Conservation (phyloP, 2,329 filamentous ascomycete genomes). For the Pleomassaria siparia region DNA sequence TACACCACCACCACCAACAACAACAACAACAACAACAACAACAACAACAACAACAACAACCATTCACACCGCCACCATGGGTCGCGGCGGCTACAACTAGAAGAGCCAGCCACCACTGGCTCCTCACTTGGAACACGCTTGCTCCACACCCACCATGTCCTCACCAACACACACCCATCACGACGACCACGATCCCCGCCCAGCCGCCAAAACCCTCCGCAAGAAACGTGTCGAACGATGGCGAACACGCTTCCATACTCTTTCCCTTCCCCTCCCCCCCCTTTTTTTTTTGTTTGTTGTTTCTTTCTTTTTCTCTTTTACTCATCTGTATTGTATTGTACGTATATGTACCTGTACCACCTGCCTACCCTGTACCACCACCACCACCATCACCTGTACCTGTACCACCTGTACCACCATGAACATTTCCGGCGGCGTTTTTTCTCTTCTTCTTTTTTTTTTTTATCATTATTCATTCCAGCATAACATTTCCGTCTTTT, state of each 20-base stretch:
- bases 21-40: too few relatives aligned
- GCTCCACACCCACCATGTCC: neutral
- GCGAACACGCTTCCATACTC: constrained; percentile 7
- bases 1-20: neutral
- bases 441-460: constrained; percentile 4
- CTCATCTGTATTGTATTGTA: neutral
- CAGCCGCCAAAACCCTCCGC: constrained; percentile 23
- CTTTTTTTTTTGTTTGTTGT: neutral
- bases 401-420: too few relatives aligned
- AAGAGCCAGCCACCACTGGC: neutral
- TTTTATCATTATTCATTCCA: neutral
- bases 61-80: constrained; percentile 23
- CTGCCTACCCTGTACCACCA: too few relatives aligned
- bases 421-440: neutral
- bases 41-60: constrained; percentile 6
- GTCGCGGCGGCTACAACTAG: constrained; percentile 40
- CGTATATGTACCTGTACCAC: neutral
- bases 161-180: constrained; percentile 6
- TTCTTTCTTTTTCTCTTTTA: neutral
- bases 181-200: constrained; percentile 8
- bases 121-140: neutral
- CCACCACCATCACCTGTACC: too few relatives aligned
- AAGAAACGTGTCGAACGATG: constrained; percentile 32
- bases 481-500: neutral
- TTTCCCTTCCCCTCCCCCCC: neutral